phyloP scores from a whole-genome alignment of 2,329 filamentous ascomycete species.

The Coniella vitis region DNA sequence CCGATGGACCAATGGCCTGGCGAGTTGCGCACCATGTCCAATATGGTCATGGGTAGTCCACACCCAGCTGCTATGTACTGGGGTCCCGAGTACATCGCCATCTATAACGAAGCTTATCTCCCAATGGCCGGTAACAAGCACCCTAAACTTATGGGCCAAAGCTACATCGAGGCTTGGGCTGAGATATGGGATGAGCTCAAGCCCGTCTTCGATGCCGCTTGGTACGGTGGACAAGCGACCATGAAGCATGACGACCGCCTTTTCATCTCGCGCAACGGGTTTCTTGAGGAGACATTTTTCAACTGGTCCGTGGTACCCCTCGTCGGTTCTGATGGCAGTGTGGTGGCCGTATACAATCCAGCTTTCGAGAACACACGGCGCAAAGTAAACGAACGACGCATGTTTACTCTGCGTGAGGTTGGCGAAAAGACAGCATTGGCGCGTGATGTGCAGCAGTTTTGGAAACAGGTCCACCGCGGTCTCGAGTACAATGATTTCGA shows the following conservation, averaged over 20 bases:
- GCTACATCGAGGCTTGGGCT: conserved; percentile 60
- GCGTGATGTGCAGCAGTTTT: conserved; percentile 67
- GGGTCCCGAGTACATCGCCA: conserved; percentile 53
- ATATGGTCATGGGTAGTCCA: conserved; percentile 73
- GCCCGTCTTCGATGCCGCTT: conserved; percentile 61
- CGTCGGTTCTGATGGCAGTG: conserved; percentile 65
- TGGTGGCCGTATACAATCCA: conserved; percentile 73
- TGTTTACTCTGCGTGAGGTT: conserved; percentile 72
- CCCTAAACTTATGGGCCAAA: conserved; percentile 65
- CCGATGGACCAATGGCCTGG: conserved; percentile 68
- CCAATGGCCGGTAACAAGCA: conserved; percentile 61
- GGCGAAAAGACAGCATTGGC: conserved; percentile 68
- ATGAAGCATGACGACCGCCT: conserved; percentile 80
- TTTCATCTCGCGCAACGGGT: conserved; percentile 63
- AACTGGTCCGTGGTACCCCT: conserved; percentile 77
- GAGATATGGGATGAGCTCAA: conserved; percentile 70
- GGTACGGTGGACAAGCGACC: conserved; percentile 65
- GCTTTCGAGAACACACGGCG: conserved; percentile 74
- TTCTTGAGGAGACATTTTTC: conserved; percentile 74
- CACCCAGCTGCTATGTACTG: conserved; percentile 74
- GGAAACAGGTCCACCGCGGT: conserved; percentile 61
- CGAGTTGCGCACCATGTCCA: conserved; percentile 71
- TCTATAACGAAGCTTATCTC: conserved; percentile 69
- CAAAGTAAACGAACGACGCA: conserved; percentile 71
- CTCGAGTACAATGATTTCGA: conserved; percentile 70